Conservation (phyloP, 306 rosid genomes). For the Nissolia schottii region DNA sequence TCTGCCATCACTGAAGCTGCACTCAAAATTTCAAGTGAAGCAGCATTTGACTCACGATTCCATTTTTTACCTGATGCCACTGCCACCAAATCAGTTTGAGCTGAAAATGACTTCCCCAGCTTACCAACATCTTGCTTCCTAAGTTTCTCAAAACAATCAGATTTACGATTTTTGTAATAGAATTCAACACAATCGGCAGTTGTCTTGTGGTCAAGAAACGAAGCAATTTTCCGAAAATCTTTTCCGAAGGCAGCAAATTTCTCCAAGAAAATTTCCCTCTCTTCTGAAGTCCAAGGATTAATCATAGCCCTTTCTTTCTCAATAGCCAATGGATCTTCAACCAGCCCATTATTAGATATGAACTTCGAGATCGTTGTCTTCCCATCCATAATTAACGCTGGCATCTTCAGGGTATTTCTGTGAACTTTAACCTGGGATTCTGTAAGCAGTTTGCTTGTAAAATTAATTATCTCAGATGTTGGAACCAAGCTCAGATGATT, state of each 20-base stretch:
- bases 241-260: slow-evolving; percentile 65
- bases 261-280: slow-evolving; percentile 61
- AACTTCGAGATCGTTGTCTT: slow-evolving; percentile 60
- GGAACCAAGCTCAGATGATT: slow-evolving; percentile 55
- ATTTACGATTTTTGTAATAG: slow-evolving; percentile 90
- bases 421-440: slow-evolving; percentile 52
- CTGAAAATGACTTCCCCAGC: slow-evolving; percentile 51
- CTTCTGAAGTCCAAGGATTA: slow-evolving; percentile 86
- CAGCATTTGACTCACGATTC: slow-evolving; percentile 62
- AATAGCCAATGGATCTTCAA: slow-evolving; percentile 81
- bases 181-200: slow-evolving; percentile 94
- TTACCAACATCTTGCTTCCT: slow-evolving; percentile 56
- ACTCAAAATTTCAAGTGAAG: slow-evolving; percentile 84
- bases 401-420: slow-evolving; percentile 78
- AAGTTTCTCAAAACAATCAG: slow-evolving; percentile 64
- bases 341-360: slow-evolving; percentile 68
- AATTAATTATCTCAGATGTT: slow-evolving; percentile 47
- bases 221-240: slow-evolving; percentile 77
- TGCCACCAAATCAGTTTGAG: slow-evolving; percentile 45
- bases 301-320: slow-evolving; percentile 79
- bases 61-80: slow-evolving; percentile 63
- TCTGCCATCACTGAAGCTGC: slow-evolving; percentile 79
- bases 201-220: slow-evolving; percentile 82
- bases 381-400: slow-evolving; percentile 73
- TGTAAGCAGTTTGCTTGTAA: slow-evolving; percentile 60